These are phyloP conservation scores for Blastocystis sp. DNA, from an alignment of 352 stramenopile genomes.

Conservation along the genomic window DNA sequence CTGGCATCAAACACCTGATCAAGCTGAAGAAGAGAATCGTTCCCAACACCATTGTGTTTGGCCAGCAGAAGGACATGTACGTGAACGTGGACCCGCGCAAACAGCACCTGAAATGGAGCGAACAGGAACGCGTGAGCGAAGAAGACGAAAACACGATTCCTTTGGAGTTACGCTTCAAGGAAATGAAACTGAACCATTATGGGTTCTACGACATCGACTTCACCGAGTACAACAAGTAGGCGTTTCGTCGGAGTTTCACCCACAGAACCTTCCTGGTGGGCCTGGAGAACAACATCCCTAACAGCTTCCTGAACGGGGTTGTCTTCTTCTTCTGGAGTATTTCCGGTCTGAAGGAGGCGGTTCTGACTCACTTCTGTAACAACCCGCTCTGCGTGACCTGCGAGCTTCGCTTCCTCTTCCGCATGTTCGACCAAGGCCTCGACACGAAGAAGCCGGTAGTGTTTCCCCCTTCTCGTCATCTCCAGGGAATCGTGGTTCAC, in stretches of 20 bases:
- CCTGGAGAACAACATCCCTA: constrained; percentile 67
- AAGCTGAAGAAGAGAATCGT: constrained; percentile 34
- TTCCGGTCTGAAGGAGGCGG: background rate
- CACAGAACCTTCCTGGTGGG: constrained; percentile 59
- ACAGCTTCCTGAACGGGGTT: constrained; percentile 53
- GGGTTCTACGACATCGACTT: constrained; percentile 65
- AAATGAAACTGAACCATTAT: constrained; percentile 59
- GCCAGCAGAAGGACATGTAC: constrained; percentile 9
- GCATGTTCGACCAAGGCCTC: constrained; percentile 73
- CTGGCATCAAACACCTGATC: background rate
- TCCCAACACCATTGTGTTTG: constrained; percentile 44
- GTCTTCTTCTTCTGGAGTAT: constrained; percentile 59
- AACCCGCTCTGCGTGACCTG: constrained; percentile 69
- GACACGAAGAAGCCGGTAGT: background rate
- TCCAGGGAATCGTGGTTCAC: constrained; percentile 69
- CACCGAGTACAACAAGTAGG: constrained; percentile 22
- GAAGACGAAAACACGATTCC: constrained; percentile 8
- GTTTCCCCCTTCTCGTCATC: background rate
- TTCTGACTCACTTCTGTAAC: constrained; percentile 36
- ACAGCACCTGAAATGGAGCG: constrained; percentile 1
- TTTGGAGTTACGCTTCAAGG: constrained; percentile 41
- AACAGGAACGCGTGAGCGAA: background rate
- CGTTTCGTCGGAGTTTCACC: background rate
- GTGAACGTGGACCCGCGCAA: constrained; percentile 39
- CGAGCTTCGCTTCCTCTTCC: constrained; percentile 75